These are phyloP conservation scores for Phialophora tarda DNA, from an alignment of 2,329 filamentous ascomycete genomes.

Conservation along the genomic window DNA sequence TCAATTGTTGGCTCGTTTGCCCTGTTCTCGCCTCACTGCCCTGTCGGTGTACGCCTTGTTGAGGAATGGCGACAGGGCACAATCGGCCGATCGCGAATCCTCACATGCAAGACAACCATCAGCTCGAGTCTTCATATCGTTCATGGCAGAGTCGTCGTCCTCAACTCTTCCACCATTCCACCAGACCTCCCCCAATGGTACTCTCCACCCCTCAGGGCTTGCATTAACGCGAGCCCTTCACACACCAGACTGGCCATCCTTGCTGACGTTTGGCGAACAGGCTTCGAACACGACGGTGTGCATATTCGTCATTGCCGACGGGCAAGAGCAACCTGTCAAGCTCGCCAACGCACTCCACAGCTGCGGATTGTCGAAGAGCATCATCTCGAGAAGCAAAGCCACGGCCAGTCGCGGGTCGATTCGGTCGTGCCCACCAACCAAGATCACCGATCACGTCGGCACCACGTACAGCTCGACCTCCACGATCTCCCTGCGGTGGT, in stretches of 20 bases:
- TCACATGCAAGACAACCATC: constrained; percentile 19
- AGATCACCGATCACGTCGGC: constrained; percentile 28
- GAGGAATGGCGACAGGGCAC: constrained; percentile 28
- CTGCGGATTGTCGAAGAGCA: constrained; percentile 19
- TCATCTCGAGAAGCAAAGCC: constrained; percentile 32
- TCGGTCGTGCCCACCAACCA: constrained; percentile 11
- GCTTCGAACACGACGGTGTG: constrained; percentile 13
- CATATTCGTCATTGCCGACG: constrained; percentile 35
- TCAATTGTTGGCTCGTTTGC: constrained; percentile 10
- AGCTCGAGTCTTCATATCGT: constrained; percentile 34
- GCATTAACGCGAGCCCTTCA: neutral
- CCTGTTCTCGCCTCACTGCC: constrained; percentile 14
- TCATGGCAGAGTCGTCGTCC: constrained; percentile 34
- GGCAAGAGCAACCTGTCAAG: constrained; percentile 30
- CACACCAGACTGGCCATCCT: neutral
- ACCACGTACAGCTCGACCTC: constrained; percentile 22
- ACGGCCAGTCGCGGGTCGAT: constrained; percentile 26
- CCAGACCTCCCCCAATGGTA: constrained; percentile 29
- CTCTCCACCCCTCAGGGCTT: neutral
- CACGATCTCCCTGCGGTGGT: constrained; percentile 34
- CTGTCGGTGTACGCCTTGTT: constrained; percentile 7
- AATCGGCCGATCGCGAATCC: constrained; percentile 21
- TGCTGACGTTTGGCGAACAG: constrained; percentile 1
- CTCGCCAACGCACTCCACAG: constrained; percentile 28
- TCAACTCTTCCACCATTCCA: constrained; percentile 32